phyloP scores from a whole-genome alignment of 176 grass and related monocot species.

The Triticum timopheevii region DNA sequence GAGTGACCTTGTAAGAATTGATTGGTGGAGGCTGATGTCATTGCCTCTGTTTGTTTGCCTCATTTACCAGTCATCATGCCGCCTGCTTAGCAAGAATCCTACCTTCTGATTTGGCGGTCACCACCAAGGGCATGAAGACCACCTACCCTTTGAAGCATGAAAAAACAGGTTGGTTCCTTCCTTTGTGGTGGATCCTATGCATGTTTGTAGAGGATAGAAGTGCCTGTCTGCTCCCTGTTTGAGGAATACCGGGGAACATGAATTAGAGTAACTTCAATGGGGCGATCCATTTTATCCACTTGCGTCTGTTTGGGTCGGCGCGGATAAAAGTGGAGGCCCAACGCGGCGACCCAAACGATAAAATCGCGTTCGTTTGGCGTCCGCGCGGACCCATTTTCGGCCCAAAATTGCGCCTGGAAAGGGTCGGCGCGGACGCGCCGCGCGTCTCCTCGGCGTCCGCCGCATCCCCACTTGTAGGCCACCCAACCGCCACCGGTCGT shows the following conservation, averaged over 20 bases:
- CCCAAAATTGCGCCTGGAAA: too few species aligned
- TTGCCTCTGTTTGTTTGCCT: constrained; percentile 2
- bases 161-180: constrained; percentile 13
- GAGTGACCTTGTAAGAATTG: constrained; percentile 16
- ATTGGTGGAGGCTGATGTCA: not conserved
- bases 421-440: too few species aligned
- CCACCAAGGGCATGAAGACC: not conserved
- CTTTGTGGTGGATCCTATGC: not conserved
- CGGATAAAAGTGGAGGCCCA: too few species aligned
- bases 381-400: too few species aligned
- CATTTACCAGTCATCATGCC: constrained; percentile 21
- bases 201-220: not conserved
- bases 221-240: constrained; percentile 2
- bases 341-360: too few species aligned
- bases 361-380: too few species aligned
- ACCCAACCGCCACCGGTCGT: too few species aligned
- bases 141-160: not conserved
- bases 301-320: too few species aligned
- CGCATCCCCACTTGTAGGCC: too few species aligned
- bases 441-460: too few species aligned
- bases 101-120: constrained; percentile 4
- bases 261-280: not conserved
- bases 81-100: constrained; percentile 15
- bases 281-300: too few species aligned
- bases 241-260: not conserved